A percentile compares a stretch with the other conserved stretches of the same genome.
These are phyloP conservation scores for Arabidopsis arenosa DNA, from an alignment of 345 rosid genomes.

Conservation along the genomic window DNA sequence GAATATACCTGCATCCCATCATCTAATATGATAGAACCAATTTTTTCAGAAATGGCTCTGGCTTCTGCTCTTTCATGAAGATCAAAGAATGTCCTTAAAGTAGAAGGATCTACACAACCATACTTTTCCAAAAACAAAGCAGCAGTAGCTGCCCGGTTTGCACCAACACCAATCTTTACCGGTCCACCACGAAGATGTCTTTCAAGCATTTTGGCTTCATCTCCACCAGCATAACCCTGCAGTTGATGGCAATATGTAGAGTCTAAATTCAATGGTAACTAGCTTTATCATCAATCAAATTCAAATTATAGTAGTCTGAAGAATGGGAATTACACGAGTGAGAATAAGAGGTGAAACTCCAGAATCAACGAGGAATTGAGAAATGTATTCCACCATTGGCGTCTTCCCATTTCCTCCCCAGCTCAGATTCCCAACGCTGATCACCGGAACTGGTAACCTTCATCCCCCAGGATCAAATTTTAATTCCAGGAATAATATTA, in stretches of 20 bases:
- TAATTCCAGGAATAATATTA: not conserved
- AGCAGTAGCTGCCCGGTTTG: slow-evolving; percentile 72
- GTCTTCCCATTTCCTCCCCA: slow-evolving; percentile 98
- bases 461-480: slow-evolving; percentile 5
- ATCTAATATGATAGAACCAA: slow-evolving; percentile 67
- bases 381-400: slow-evolving; percentile 86
- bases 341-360: slow-evolving; percentile 79
- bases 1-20: slow-evolving; percentile 89
- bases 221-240: slow-evolving; percentile 93
- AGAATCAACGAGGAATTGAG: slow-evolving; percentile 53
- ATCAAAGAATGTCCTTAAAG: slow-evolving; percentile 26
- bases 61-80: slow-evolving; percentile 29
- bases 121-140: slow-evolving; percentile 54
- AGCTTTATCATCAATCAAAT: not conserved
- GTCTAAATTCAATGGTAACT: not conserved
- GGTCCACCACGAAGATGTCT: slow-evolving; percentile 61
- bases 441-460: slow-evolving; percentile 85
- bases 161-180: slow-evolving; percentile 68
- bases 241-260: not conserved
- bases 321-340: slow-evolving; percentile 58
- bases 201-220: slow-evolving; percentile 82
- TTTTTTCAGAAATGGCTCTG: slow-evolving; percentile 37
- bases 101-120: slow-evolving; percentile 54
- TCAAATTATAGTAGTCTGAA: not conserved
- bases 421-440: slow-evolving; percentile 85